Percentiles rank a stretch among this genome's conserved stretches.
These are phyloP conservation scores for Hortiboletus flavorubellus DNA, from an alignment of 768 basidiomycete genomes.

Conservation along the genomic window DNA sequence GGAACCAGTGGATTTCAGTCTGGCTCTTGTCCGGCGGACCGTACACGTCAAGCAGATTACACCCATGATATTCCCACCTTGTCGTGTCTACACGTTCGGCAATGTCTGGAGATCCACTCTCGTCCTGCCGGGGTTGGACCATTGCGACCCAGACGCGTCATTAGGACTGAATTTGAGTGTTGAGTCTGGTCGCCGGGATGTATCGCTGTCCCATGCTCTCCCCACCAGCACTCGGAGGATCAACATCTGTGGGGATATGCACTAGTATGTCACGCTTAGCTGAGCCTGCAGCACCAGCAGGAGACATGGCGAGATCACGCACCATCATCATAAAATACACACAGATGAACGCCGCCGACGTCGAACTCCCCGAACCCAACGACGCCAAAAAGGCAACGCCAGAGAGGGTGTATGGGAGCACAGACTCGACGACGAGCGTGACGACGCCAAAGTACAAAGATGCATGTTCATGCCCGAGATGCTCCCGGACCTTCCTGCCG, in stretches of 20 bases:
- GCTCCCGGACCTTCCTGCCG: not conserved
- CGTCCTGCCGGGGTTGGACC: no score
- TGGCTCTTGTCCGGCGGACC: no score
- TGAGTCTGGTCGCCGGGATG: not conserved
- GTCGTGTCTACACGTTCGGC: no score
- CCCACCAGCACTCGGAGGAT: slow-evolving; percentile 23
- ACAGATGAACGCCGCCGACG: slow-evolving; percentile 5
- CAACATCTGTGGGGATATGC: slow-evolving; percentile 27
- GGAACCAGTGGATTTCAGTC: no score
- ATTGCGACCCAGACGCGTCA: no score
- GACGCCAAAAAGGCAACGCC: slow-evolving; percentile 24
- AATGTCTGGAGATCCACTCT: no score
- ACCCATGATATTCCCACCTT: no score
- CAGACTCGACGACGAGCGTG: slow-evolving; percentile 21
- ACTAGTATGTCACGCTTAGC: slow-evolving; percentile 7
- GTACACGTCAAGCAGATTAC: no score
- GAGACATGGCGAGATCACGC: not conserved
- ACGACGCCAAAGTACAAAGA: slow-evolving; percentile 13
- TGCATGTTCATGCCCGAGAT: slow-evolving; percentile 18
- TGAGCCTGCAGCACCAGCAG: no score
- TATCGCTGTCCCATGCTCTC: slow-evolving; percentile 11
- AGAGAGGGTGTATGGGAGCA: slow-evolving; percentile 23
- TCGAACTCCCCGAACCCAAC: slow-evolving; percentile 13
- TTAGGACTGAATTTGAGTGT: slow-evolving; percentile 7
- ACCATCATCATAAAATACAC: slow-evolving; percentile 25